Evolutionary conservation across 768 basidiomycete genomes (phyloP).

Genomic region (Scleroderma citrinum): DNA sequence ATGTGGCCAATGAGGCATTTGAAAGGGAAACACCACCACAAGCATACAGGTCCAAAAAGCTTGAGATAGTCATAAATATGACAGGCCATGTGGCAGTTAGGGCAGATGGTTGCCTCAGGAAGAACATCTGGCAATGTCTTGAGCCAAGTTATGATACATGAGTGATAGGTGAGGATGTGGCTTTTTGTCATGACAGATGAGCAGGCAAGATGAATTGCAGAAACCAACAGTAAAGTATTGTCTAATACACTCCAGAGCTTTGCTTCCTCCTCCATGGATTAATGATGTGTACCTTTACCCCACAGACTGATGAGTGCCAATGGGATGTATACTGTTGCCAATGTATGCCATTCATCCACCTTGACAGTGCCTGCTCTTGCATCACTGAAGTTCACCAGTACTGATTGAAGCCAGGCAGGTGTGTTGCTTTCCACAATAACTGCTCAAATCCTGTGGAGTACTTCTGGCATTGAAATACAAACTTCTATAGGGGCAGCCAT

Average conservation of each 20-base stretch:
- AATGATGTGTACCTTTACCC: slow-evolving; percentile 7
- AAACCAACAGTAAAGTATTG: slow-evolving; percentile 30
- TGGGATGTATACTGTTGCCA: slow-evolving; percentile 29
- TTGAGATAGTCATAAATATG: slow-evolving; percentile 29
- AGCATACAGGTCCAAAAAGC: slow-evolving; percentile 33
- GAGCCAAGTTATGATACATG: slow-evolving; percentile 11
- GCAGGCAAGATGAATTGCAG: slow-evolving; percentile 23
- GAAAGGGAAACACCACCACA: slow-evolving; percentile 26
- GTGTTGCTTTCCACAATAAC: neutral
- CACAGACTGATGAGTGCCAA: slow-evolving; percentile 30
- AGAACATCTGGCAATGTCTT: no score
- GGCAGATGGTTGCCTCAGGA: slow-evolving; percentile 1
- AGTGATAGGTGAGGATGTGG: slow-evolving; percentile 4
- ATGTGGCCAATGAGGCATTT: slow-evolving; percentile 19
- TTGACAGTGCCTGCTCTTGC: slow-evolving; percentile 28
- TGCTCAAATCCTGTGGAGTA: neutral
- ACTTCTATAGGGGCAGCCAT: no score
- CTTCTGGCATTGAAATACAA: no score
- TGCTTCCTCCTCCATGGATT: no score
- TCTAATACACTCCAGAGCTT: slow-evolving; percentile 10
- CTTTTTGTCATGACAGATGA: slow-evolving; percentile 14
- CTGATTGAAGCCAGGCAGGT: slow-evolving; percentile 9
- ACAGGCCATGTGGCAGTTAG: slow-evolving; percentile 29
- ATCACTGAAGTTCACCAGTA: slow-evolving; percentile 19
- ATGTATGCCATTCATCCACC: slow-evolving; percentile 31